phyloP scores from a whole-genome alignment of 2,329 filamentous ascomycete species.

The Neonectria coccinea region DNA sequence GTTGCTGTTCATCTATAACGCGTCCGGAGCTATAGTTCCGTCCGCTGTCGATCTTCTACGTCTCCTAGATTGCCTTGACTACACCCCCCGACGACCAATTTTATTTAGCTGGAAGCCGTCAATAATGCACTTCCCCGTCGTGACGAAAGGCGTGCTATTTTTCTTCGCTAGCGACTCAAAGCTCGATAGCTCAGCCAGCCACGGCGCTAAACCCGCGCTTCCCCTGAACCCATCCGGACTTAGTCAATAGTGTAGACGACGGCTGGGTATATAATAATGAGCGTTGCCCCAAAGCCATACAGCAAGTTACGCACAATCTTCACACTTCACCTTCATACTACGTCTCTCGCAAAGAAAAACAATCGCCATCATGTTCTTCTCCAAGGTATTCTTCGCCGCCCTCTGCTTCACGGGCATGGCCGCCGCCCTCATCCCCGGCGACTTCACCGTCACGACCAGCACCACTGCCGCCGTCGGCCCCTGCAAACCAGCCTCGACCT shows the following conservation, averaged over 20 bases:
- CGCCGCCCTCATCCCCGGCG: slow-evolving; percentile 19
- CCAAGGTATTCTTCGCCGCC: not conserved
- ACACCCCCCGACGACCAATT: not conserved
- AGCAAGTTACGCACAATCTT: not conserved
- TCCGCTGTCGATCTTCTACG: not conserved
- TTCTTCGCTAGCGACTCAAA: not conserved
- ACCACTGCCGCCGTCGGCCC: slow-evolving; percentile 17
- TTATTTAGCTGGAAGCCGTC: not conserved
- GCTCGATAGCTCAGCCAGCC: not conserved
- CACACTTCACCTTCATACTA: not conserved
- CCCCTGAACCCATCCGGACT: not conserved
- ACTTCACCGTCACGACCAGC: slow-evolving; percentile 30
- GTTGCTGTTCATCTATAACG: not conserved
- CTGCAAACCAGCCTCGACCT: not conserved
- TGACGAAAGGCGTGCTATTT: no score
- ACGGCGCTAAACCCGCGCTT: not conserved
- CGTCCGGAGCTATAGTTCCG: not conserved
- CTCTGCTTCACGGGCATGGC: not conserved
- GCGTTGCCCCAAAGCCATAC: not conserved
- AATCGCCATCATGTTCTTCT: not conserved
- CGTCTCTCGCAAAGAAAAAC: not conserved
- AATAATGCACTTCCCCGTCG: not conserved
- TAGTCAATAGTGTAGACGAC: not conserved
- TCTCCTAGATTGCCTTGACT: not conserved
- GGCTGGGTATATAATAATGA: not conserved